These are phyloP conservation scores for Suhomyces xylopsoci DNA, from an alignment of 805 yeast species.

Conservation along the genomic window DNA sequence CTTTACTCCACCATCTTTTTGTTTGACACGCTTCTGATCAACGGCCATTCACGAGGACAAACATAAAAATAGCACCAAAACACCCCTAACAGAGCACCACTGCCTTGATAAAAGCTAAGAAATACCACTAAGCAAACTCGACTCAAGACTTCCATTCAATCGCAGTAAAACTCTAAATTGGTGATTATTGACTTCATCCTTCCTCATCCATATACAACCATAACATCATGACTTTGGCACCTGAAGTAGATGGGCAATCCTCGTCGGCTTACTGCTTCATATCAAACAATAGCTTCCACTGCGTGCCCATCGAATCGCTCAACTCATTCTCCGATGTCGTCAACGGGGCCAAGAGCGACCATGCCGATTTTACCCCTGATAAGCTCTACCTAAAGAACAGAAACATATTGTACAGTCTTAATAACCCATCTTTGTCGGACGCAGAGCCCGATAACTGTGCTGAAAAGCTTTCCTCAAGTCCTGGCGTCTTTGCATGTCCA, in stretches of 20 bases:
- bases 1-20: background rate
- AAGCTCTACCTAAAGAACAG: conserved; percentile 15
- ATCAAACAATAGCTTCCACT: conserved; percentile 23
- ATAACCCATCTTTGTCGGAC: conserved; percentile 26
- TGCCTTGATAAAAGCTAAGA: background rate
- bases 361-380: conserved; percentile 15
- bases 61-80: background rate
- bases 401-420: conserved; percentile 23
- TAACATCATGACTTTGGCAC: background rate
- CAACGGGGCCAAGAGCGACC: conserved; percentile 3
- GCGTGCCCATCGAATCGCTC: conserved; percentile 23
- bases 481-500: background rate
- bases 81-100: background rate
- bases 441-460: conserved; percentile 5
- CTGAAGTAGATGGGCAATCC: conserved; percentile 3
- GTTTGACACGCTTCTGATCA: background rate
- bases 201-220: background rate
- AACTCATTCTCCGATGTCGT: conserved; percentile 5
- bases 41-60: background rate
- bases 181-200: background rate
- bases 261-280: conserved; percentile 25
- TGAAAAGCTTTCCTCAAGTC: background rate
- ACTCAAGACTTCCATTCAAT: background rate
- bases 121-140: background rate
- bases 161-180: background rate